Conservation (phyloP, 1,284 basidiomycete genomes). For the Boletus sp. region DNA sequence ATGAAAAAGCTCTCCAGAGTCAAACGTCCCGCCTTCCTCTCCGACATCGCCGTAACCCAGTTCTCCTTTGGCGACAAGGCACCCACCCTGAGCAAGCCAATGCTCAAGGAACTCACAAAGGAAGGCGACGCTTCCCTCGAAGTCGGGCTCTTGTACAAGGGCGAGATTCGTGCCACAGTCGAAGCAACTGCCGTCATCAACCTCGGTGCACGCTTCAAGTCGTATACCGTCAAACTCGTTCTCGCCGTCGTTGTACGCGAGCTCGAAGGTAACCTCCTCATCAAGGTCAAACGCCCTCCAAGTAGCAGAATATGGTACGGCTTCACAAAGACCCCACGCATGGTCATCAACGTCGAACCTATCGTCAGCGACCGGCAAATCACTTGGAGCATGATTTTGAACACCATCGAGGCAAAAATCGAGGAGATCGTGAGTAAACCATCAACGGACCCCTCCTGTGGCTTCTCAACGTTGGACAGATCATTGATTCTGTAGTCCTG, state of each 20-base stretch:
- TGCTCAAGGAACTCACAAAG: slow-evolving; percentile 94
- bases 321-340: slow-evolving; percentile 90
- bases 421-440: slow-evolving; percentile 79
- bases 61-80: slow-evolving; percentile 87
- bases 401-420: slow-evolving; percentile 87
- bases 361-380: slow-evolving; percentile 92
- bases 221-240: slow-evolving; percentile 88
- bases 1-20: slow-evolving; percentile 95
- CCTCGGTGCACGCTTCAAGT: slow-evolving; percentile 81
- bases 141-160: slow-evolving; percentile 81
- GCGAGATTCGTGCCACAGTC: slow-evolving; percentile 87
- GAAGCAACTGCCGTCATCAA: slow-evolving; percentile 88
- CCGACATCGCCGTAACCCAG: slow-evolving; percentile 85
- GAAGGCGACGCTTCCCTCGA: slow-evolving; percentile 93
- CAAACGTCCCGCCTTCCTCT: slow-evolving; percentile 85
- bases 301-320: slow-evolving; percentile 98
- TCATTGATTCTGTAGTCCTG: slow-evolving; percentile 90
- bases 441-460: slow-evolving; percentile 1
- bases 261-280: slow-evolving; percentile 87
- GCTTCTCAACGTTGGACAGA: slow-evolving; percentile 48
- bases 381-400: slow-evolving; percentile 90
- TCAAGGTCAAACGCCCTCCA: slow-evolving; percentile 95
- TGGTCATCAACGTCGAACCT: slow-evolving; percentile 90
- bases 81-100: slow-evolving; percentile 89
- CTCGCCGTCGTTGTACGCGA: slow-evolving; percentile 87